Evolutionary conservation across 257 asterid genomes (phyloP).

Genomic region (Eucommia ulmoides): DNA sequence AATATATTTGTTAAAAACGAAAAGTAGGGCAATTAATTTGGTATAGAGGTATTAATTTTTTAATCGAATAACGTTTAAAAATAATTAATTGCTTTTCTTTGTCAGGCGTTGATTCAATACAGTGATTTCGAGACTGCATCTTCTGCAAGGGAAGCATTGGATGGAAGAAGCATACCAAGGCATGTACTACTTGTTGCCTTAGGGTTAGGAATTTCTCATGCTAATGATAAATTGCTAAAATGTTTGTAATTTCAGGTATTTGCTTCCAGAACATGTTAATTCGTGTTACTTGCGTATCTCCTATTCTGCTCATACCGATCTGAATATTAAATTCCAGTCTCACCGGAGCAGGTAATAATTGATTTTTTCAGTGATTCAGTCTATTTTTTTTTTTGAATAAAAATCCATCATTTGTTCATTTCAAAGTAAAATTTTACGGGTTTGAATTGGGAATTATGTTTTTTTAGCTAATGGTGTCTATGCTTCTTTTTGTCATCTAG

Average conservation of each 20-base stretch:
- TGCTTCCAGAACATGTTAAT: slow-evolving; percentile 62
- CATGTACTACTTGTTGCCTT: too few species aligned
- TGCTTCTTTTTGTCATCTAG: slow-evolving; percentile 50
- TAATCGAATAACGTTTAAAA: too few species aligned
- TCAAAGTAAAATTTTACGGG: too few species aligned
- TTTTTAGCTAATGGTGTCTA: slow-evolving; percentile 29
- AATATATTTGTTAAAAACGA: too few species aligned
- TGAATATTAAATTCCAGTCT: slow-evolving; percentile 82
- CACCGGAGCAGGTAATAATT: slow-evolving; percentile 92
- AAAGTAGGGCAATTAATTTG: too few species aligned
- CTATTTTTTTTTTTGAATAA: too few species aligned
- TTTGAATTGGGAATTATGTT: slow-evolving; percentile 12
- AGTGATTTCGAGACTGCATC: slow-evolving; percentile 67
- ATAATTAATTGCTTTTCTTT: too few species aligned
- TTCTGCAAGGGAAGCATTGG: slow-evolving; percentile 69
- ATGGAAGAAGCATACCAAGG: slow-evolving; percentile 88
- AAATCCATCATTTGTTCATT: too few species aligned
- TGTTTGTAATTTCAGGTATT: slow-evolving; percentile 43
- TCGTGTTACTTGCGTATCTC: slow-evolving; percentile 66
- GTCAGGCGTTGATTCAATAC: slow-evolving; percentile 70
- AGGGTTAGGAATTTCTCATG: too few species aligned
- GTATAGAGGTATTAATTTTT: too few species aligned
- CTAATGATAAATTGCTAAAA: too few species aligned
- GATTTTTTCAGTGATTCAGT: too few species aligned
- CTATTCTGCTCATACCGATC: slow-evolving; percentile 80